These are phyloP conservation scores for Dentiscutata heterogama DNA, from an alignment of 371 early-diverging fungal genomes.

Conservation along the genomic window DNA sequence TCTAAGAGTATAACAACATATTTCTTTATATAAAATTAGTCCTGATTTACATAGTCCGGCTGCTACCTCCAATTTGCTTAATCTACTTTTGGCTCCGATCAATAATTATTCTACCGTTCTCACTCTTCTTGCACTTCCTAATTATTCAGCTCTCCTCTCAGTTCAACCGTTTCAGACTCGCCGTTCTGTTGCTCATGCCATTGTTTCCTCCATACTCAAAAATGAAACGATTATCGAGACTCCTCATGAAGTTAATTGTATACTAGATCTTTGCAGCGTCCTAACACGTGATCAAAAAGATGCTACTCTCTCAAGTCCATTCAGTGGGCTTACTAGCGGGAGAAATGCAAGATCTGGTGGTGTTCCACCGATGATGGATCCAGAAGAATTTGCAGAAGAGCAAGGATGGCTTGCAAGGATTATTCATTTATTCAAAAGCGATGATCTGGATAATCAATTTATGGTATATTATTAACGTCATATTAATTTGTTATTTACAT, in stretches of 20 bases:
- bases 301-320: conserved; percentile 46
- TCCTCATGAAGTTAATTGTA: conserved; percentile 83
- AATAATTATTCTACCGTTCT: conserved; percentile 75
- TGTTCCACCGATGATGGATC: conserved; percentile 46
- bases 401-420: conserved; percentile 86
- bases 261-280: conserved; percentile 84
- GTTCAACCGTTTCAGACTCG: conserved; percentile 84
- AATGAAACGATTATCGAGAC: conserved; percentile 74
- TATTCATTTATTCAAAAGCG: conserved; percentile 80
- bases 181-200: conserved; percentile 81
- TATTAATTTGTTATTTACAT: conserved; percentile 15
- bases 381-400: conserved; percentile 83
- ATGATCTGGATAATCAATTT: conserved; percentile 79
- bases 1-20: neutral
- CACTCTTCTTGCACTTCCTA: conserved; percentile 66
- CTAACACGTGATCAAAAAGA: conserved; percentile 85
- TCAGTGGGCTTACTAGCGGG: conserved; percentile 53
- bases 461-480: conserved; percentile 54
- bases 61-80: conserved; percentile 68
- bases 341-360: conserved; percentile 62
- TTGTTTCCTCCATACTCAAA: conserved; percentile 74
- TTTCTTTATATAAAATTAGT: conserved; percentile 46
- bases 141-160: conserved; percentile 83
- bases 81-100: conserved; percentile 78
- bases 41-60: conserved; percentile 71